phyloP scores from a whole-genome alignment of 371 early-diverging fungal species.

The Thermomucor indicae-seudaticae region DNA sequence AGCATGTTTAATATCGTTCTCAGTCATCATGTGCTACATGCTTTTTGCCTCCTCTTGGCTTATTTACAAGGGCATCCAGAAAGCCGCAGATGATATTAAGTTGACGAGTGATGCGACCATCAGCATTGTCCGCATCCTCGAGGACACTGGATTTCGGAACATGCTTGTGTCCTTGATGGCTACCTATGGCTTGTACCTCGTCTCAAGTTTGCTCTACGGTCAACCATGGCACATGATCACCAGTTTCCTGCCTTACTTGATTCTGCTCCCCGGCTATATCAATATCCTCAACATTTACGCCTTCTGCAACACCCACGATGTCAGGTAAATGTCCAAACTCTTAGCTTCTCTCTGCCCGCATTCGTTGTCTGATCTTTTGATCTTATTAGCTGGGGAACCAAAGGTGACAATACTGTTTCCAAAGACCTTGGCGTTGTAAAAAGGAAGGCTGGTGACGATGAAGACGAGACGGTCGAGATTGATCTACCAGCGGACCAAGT shows the following conservation, averaged over 20 bases:
- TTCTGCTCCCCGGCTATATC: conserved; percentile 81
- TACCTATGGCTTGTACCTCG: conserved; percentile 85
- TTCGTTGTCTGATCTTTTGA: too few species aligned
- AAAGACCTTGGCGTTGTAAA: conserved; percentile 53
- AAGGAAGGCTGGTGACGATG: conserved; percentile 20
- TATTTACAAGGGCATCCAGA: conserved; percentile 30
- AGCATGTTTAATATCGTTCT: conserved; percentile 49
- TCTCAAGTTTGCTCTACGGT: conserved; percentile 72
- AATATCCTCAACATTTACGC: conserved; percentile 92
- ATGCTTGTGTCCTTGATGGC: conserved; percentile 73
- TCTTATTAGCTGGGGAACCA: conserved; percentile 85
- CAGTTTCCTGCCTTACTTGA: conserved; percentile 80
- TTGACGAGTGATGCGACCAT: conserved; percentile 16
- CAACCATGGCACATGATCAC: conserved; percentile 96
- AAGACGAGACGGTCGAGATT: conserved; percentile 61
- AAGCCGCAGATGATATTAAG: conserved; percentile 11
- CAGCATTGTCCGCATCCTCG: conserved; percentile 16
- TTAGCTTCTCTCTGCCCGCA: not conserved
- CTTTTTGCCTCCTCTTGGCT: conserved; percentile 51
- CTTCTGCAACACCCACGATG: conserved; percentile 86
- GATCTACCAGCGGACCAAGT: conserved; percentile 65
- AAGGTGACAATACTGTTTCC: conserved; percentile 66
- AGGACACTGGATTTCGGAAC: conserved; percentile 64
- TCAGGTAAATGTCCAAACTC: conserved; percentile 43
- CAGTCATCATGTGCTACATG: conserved; percentile 52